These are phyloP conservation scores for Astraeus odoratus DNA, from an alignment of 768 basidiomycete genomes.

Conservation along the genomic window DNA sequence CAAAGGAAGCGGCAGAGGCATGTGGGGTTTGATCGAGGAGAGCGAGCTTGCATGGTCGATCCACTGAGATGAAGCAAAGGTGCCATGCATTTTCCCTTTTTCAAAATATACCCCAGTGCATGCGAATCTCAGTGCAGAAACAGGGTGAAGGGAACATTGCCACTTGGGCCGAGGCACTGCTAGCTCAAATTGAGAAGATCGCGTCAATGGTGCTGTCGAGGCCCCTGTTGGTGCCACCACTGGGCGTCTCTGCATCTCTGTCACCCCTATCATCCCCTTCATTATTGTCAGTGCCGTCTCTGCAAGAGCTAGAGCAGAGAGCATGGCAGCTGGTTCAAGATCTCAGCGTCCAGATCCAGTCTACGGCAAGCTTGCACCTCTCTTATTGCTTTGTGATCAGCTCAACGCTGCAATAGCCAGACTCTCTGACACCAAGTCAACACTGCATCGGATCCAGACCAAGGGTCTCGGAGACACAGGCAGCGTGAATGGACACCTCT, in stretches of 20 bases:
- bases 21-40: conserved; percentile 84
- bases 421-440: conserved; percentile 36
- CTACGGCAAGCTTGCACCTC: conserved; percentile 53
- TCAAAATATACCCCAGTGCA: background rate
- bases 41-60: conserved; percentile 74
- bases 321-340: conserved; percentile 47
- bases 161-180: conserved; percentile 17
- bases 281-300: conserved; percentile 4
- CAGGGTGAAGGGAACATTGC: background rate
- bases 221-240: background rate
- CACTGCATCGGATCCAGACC: conserved; percentile 36
- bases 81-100: conserved; percentile 40
- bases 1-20: conserved; percentile 55
- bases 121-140: conserved; percentile 1
- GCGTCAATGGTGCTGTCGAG: conserved; percentile 5
- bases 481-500: conserved; percentile 24
- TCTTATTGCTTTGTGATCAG: conserved; percentile 67
- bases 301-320: conserved; percentile 37
- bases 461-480: conserved; percentile 19
- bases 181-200: conserved; percentile 32
- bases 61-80: conserved; percentile 42
- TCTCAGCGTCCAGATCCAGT: conserved; percentile 47
- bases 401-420: conserved; percentile 52
- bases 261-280: conserved; percentile 16
- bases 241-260: conserved; percentile 1